Evolutionary conservation across 164 flowering plant genomes (phyloP).

Genomic region (Stephania japonica): DNA sequence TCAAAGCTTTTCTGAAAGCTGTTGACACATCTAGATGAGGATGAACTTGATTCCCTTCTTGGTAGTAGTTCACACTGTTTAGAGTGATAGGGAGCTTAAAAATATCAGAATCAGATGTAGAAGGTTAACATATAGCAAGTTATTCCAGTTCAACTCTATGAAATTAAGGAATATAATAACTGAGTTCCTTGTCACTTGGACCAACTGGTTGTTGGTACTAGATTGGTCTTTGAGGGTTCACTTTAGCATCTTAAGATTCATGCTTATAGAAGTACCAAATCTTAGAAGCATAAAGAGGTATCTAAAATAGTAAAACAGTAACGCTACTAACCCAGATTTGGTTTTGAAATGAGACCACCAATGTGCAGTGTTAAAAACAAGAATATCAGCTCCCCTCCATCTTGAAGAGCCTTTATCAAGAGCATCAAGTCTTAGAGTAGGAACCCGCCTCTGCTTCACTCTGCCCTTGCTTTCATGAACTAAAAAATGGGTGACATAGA

Average conservation of each 20-base stretch:
- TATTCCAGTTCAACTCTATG: not conserved
- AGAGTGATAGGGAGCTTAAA: not conserved
- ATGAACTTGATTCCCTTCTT: slow-evolving; percentile 63
- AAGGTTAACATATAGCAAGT: not conserved
- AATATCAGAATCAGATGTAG: not conserved
- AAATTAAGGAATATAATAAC: not conserved
- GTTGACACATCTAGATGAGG: slow-evolving; percentile 63
- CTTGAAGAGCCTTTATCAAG: slow-evolving; percentile 73
- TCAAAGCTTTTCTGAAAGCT: slow-evolving; percentile 70
- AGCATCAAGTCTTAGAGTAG: slow-evolving; percentile 67
- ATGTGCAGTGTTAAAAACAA: slow-evolving; percentile 92
- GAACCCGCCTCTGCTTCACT: slow-evolving; percentile 58
- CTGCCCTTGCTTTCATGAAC: slow-evolving; percentile 88
- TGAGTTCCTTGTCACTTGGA: no score
- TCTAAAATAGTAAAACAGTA: not conserved
- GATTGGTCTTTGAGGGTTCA: not conserved
- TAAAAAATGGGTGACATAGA: slow-evolving; percentile 75
- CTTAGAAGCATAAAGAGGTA: not conserved
- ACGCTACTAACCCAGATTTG: slow-evolving; percentile 72
- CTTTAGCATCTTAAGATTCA: not conserved
- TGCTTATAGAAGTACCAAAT: not conserved
- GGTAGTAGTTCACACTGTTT: slow-evolving; percentile 76
- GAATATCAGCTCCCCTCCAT: slow-evolving; percentile 94
- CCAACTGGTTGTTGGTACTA: no score
- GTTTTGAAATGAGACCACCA: slow-evolving; percentile 99